phyloP scores from a whole-genome alignment of 768 basidiomycete genomes.

The Nidularia pulvinata region DNA sequence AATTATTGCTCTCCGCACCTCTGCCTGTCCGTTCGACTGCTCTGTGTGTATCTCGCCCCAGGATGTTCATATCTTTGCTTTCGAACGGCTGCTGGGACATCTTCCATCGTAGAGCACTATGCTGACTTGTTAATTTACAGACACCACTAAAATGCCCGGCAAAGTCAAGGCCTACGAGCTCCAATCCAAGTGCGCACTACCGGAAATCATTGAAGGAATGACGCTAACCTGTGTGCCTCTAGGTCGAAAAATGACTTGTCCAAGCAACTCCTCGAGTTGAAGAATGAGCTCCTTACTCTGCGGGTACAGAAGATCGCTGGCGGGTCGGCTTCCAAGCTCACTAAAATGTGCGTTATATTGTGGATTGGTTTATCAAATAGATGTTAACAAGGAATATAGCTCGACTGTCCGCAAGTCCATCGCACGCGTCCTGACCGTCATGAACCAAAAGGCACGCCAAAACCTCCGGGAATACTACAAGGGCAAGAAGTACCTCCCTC shows the following conservation, averaged over 20 bases:
- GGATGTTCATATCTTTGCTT: too few species aligned
- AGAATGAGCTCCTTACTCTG: constrained; percentile 90
- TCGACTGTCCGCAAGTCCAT: constrained; percentile 97
- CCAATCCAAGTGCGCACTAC: constrained; percentile 80
- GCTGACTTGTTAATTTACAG: constrained; percentile 9
- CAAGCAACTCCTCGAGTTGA: constrained; percentile 93
- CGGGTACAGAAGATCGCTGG: constrained; percentile 99
- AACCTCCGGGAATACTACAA: constrained; percentile 99
- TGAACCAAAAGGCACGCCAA: constrained; percentile 97
- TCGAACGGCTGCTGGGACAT: too few species aligned
- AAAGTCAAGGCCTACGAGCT: constrained; percentile 98
- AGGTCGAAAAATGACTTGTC: constrained; percentile 97
- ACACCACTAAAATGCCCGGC: constrained; percentile 69
- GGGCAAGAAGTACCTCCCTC: constrained; percentile 93
- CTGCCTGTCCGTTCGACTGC: not conserved
- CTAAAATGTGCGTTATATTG: constrained; percentile 74
- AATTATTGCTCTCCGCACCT: constrained; percentile 9
- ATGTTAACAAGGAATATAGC: constrained; percentile 37
- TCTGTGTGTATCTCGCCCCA: not conserved
- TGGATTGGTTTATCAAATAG: not conserved
- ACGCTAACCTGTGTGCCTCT: constrained; percentile 11
- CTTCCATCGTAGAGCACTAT: not conserved
- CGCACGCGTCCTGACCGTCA: constrained; percentile 97
- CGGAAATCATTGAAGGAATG: not conserved
- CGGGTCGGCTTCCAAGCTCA: constrained; percentile 93